Evolutionary conservation across 2,329 filamentous ascomycete species (phyloP).

Genomic region (Plenodomus lindquistii): DNA sequence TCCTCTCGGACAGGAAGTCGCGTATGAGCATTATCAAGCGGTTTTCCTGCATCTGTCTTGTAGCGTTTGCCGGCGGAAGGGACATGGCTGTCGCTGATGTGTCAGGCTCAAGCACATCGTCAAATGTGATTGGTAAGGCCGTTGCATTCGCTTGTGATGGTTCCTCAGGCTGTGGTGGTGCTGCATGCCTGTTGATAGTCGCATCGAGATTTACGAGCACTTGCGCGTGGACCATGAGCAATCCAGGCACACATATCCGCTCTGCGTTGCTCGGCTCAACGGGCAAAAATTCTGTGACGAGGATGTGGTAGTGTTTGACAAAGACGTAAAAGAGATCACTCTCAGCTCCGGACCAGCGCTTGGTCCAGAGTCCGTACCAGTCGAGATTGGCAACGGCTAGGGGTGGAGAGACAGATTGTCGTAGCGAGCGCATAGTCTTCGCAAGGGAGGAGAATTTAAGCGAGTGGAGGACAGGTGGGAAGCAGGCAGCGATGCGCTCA

Average conservation of each 20-base stretch:
- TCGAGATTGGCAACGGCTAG: constrained; percentile 72
- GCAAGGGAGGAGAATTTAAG: constrained; percentile 67
- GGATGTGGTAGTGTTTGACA: constrained; percentile 81
- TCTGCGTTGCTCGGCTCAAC: constrained; percentile 56
- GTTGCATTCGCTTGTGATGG: constrained; percentile 16
- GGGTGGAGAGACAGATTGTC: constrained; percentile 68
- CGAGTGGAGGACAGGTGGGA: constrained; percentile 67
- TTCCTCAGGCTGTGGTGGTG: constrained; percentile 43
- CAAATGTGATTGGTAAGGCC: constrained; percentile 63
- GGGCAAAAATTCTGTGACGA: constrained; percentile 67
- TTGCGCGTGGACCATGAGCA: constrained; percentile 81
- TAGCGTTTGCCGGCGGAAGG: constrained; percentile 69
- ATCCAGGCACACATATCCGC: constrained; percentile 70
- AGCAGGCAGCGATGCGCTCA: constrained; percentile 68
- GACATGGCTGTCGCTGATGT: constrained; percentile 66
- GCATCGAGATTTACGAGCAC: constrained; percentile 78
- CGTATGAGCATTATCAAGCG: constrained; percentile 79
- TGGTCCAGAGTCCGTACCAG: constrained; percentile 84
- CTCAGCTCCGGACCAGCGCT: constrained; percentile 83
- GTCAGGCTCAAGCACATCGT: constrained; percentile 69
- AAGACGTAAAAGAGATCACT: constrained; percentile 93
- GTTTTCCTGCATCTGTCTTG: constrained; percentile 86
- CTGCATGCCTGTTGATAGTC: constrained; percentile 75
- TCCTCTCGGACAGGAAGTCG: constrained; percentile 72
- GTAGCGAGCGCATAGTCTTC: constrained; percentile 62